Evolutionary conservation across 1,284 basidiomycete genomes (phyloP), one percentile per base, ranked within the genome.

Genomic region (Earliella scabrosa): DNA sequence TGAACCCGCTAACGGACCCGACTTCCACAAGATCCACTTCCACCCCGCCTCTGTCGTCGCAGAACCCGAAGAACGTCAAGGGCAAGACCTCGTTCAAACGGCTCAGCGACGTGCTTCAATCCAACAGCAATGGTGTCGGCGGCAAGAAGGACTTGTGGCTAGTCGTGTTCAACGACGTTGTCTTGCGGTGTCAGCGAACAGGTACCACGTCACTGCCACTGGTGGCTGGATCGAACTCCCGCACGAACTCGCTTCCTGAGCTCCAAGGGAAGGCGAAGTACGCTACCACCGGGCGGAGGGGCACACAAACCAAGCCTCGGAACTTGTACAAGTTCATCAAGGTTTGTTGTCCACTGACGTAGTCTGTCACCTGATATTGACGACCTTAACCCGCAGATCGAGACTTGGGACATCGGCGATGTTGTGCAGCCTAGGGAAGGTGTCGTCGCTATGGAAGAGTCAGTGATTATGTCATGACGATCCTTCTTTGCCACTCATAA

Each of bases 111-210:
- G 90, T 89, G 18, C 77, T 93, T 23, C 78, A 83, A 50, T 66
- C 75, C 0, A 74, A 77, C 14, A 77, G 63, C 66, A 80, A 74
- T 52, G 83, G 83, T 13, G 71, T 89, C 21, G 86, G 88, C 27
- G 83, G 88, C 36, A 89, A 89, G 77, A 90, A 89, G 68, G 96
- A 98, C 65, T 69, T 95, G 47, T 99, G 97, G 97, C 79, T 97
- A 51, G 92, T 99, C 0, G 84, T 88, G 13, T 98, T 99, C 77
- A 95, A 95, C 52, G 97, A 99, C 70, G 96, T 99, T 43, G 90
- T 95, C 11, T 76, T 99, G 41, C 83, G 94, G 48, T 98, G 96
- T 71, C 93, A 96, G 68, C 82, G 93, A 50, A 90, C 87, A 1
- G 97, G 97, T 10, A 90, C 89, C 9, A 99, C 97, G 0, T 90